Percentiles rank a stretch among this genome's conserved stretches.
Conservation (phyloP, 352 stramenopile genomes). For the Pythium brachiatum region DNA sequence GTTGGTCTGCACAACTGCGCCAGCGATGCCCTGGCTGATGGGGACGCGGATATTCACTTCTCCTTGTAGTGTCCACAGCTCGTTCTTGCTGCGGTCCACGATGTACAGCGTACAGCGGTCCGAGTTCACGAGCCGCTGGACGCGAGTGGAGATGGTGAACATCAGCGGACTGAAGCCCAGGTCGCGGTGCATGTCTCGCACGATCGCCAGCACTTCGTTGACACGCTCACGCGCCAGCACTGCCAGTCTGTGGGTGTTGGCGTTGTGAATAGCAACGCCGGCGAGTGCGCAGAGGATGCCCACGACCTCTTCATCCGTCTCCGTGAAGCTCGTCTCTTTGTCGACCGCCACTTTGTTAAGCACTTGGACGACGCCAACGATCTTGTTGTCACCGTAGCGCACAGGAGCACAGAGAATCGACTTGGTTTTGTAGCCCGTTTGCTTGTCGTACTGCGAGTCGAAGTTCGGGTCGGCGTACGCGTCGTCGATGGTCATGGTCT, state of each 20-base stretch:
- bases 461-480: slow-evolving; percentile 94
- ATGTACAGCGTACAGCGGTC: slow-evolving; percentile 93
- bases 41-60: slow-evolving; percentile 88
- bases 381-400: slow-evolving; percentile 65
- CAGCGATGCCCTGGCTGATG: slow-evolving; percentile 83
- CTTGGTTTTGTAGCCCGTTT: slow-evolving; percentile 90
- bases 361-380: slow-evolving; percentile 89
- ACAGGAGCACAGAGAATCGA: slow-evolving; percentile 92
- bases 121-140: slow-evolving; percentile 85
- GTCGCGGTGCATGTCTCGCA: slow-evolving; percentile 90
- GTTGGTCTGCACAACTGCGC: slow-evolving; percentile 68
- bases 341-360: slow-evolving; percentile 82
- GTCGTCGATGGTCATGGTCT: slow-evolving; percentile 89
- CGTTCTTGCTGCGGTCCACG: slow-evolving; percentile 83
- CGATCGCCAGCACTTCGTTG: slow-evolving; percentile 83
- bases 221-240: slow-evolving; percentile 57
- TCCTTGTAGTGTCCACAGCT: slow-evolving; percentile 90
- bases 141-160: slow-evolving; percentile 89
- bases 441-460: slow-evolving; percentile 88
- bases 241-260: slow-evolving; percentile 61
- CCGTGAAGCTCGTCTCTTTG: slow-evolving; percentile 65
- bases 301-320: slow-evolving; percentile 88
- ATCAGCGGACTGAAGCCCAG: slow-evolving; percentile 89
- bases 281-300: slow-evolving; percentile 82
- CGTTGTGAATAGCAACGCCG: slow-evolving; percentile 86